These are phyloP conservation scores for Protomyces inundatus DNA, from an alignment of 1,139 yeast genomes.

Conservation along the genomic window DNA sequence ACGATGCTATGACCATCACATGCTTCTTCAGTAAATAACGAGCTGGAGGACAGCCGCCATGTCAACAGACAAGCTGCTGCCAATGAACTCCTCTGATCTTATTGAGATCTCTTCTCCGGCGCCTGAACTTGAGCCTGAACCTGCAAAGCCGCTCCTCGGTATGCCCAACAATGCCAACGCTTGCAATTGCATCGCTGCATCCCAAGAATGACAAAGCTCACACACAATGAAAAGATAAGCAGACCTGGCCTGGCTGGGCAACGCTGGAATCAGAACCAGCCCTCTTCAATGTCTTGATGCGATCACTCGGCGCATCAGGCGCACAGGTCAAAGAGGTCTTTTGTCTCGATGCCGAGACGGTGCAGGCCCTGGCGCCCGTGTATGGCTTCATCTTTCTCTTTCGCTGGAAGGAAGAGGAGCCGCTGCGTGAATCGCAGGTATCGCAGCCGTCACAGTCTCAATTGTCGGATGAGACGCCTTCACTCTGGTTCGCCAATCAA, in stretches of 20 bases:
- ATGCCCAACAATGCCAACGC: no score
- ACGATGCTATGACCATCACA: no score
- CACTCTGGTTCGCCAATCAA: conserved; percentile 56
- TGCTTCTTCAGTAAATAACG: no score
- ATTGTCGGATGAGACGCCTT: conserved; percentile 35
- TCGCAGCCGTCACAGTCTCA: neutral
- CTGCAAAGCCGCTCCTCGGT: no score
- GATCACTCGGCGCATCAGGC: conserved; percentile 51
- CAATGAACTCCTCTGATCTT: no score
- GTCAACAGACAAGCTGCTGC: no score
- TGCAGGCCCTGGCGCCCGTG: conserved; percentile 44
- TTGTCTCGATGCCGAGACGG: conserved; percentile 49
- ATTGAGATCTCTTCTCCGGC: no score
- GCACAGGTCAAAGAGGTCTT: conserved; percentile 63
- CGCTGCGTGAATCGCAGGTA: neutral
- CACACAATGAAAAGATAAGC: neutral
- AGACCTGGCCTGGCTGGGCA: conserved; percentile 18
- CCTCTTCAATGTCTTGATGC: conserved; percentile 62
- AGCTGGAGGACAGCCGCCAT: no score
- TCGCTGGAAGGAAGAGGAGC: conserved; percentile 43
- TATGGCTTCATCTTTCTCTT: conserved; percentile 64
- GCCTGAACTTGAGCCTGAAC: no score
- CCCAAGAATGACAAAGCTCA: neutral
- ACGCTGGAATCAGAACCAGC: conserved; percentile 20
- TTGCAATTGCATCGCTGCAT: no score